phyloP scores from a whole-genome alignment of 129 eudicot species.

The Flaveria bidentis region DNA sequence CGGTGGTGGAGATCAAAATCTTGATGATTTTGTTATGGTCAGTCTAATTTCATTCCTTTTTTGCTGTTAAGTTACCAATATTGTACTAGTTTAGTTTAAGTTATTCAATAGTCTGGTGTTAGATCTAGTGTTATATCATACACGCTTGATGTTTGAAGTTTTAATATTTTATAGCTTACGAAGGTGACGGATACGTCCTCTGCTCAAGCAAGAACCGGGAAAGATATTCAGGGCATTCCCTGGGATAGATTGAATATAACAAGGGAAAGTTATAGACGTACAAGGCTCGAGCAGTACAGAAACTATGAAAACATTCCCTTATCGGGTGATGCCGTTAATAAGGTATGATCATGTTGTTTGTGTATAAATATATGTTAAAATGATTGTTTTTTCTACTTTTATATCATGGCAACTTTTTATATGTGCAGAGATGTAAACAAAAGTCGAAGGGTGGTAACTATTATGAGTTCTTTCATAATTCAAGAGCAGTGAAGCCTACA shows the following conservation, averaged over 20 bases:
- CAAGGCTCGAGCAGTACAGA: conserved; percentile 23
- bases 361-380: neutral
- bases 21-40: conserved; percentile 60
- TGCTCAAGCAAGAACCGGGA: conserved; percentile 71
- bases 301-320: conserved; percentile 23
- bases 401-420: conserved; percentile 7
- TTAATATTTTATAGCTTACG: conserved; percentile 32
- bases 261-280: conserved; percentile 38
- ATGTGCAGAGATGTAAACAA: conserved; percentile 60
- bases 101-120: neutral
- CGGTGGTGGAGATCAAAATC: conserved; percentile 37
- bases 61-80: neutral
- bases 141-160: conserved; percentile 10
- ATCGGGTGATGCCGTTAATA: conserved; percentile 22
- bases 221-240: conserved; percentile 82
- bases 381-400: neutral
- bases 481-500: too few species aligned
- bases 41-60: conserved; percentile 22
- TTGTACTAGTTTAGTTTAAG: neutral
- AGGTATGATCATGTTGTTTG: conserved; percentile 31
- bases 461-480: too few species aligned
- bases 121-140: neutral
- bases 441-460: conserved; percentile 8
- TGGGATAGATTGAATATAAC: conserved; percentile 73
- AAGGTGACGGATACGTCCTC: conserved; percentile 81